Conservation (phyloP, 192 early-diverging fungal genomes). For the Linnemannia schmuckeri region DNA sequence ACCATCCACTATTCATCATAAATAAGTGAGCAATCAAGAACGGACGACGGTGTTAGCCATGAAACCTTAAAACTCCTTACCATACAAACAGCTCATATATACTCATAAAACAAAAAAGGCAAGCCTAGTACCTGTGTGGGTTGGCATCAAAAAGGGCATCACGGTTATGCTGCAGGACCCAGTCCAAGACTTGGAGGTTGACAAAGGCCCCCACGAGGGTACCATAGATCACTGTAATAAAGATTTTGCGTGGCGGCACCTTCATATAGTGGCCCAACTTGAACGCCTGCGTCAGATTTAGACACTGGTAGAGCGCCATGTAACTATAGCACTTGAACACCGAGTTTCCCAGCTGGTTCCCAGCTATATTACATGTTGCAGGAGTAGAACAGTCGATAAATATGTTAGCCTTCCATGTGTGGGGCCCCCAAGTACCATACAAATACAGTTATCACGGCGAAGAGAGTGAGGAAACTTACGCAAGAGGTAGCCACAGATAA, state of each 20-base stretch:
- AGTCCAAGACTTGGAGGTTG: slow-evolving; percentile 43
- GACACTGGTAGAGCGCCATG: slow-evolving; percentile 79
- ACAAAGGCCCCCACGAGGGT: slow-evolving; percentile 34
- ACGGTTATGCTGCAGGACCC: slow-evolving; percentile 40
- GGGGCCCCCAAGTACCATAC: not conserved
- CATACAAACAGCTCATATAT: not conserved
- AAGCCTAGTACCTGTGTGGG: slow-evolving; percentile 2
- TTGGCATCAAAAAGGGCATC: slow-evolving; percentile 34
- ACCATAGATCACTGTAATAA: slow-evolving; percentile 42
- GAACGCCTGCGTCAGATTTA: slow-evolving; percentile 77
- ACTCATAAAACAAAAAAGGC: not conserved
- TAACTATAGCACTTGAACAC: slow-evolving; percentile 73
- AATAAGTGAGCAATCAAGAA: not conserved
- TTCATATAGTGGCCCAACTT: slow-evolving; percentile 69
- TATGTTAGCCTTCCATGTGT: not conserved
- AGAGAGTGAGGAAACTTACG: slow-evolving; percentile 21
- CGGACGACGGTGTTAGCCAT: not conserved
- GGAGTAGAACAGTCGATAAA: too few relatives aligned
- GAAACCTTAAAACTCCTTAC: not conserved
- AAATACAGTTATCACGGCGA: not conserved
- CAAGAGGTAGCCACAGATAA: slow-evolving; percentile 65
- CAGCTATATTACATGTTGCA: slow-evolving; percentile 52
- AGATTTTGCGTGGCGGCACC: slow-evolving; percentile 41
- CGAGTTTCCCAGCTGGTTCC: slow-evolving; percentile 65
- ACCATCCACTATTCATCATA: slow-evolving; percentile 29